Conservation (phyloP, 441 rosid species). For the Corymbia citriodora region DNA sequence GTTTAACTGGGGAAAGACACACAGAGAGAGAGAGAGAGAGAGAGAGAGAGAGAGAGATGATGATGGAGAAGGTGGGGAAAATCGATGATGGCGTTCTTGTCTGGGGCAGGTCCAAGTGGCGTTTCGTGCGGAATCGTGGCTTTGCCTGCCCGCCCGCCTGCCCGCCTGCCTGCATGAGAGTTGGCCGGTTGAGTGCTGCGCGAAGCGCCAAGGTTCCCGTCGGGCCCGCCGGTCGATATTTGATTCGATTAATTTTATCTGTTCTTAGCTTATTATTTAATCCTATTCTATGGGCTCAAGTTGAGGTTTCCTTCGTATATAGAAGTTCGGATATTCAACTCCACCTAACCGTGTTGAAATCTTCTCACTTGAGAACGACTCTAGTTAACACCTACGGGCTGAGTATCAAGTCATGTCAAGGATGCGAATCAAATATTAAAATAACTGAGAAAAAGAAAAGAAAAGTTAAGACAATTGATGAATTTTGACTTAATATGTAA, state of each 20-base stretch:
- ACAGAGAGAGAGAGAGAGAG: too few species aligned
- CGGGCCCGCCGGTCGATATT: background rate
- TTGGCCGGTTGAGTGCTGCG: background rate
- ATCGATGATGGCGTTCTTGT: background rate
- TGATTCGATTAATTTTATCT: background rate
- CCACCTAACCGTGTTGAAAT: background rate
- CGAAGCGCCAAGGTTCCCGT: background rate
- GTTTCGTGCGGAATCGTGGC: background rate
- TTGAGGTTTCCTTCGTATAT: background rate
- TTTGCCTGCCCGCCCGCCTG: background rate
- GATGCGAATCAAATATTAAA: too few species aligned
- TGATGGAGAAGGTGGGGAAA: background rate
- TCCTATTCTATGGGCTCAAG: background rate
- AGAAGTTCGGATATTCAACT: background rate
- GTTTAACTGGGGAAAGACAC: background rate
- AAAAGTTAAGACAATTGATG: too few species aligned
- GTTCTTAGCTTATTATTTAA: background rate
- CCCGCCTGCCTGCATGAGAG: background rate
- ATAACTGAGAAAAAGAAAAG: background rate
- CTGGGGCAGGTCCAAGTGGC: background rate
- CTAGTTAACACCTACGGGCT: background rate
- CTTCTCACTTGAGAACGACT: background rate
- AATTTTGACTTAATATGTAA: too few species aligned
- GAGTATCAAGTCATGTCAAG: background rate
- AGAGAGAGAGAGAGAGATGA: background rate